Percentiles rank a stretch among this genome's conserved stretches.
These are phyloP conservation scores for Camptophora hylomeconis DNA, from an alignment of 2,329 filamentous ascomycete genomes.

Conservation along the genomic window DNA sequence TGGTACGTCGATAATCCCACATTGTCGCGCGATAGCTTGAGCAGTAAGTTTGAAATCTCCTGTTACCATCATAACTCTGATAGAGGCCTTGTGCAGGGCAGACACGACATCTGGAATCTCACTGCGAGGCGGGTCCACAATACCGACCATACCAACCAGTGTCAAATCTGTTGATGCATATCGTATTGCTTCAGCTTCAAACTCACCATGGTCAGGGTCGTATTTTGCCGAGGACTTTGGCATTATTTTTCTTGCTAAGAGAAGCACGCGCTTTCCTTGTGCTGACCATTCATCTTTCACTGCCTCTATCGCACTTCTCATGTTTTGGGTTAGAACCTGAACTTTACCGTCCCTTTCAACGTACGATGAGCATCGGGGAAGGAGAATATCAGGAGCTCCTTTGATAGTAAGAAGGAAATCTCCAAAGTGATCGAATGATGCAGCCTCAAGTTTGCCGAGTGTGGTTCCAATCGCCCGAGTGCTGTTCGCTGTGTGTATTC, in stretches of 20 bases:
- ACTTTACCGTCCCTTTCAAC: conserved; percentile 43
- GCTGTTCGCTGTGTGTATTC: conserved; percentile 36
- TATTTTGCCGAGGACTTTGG: conserved; percentile 27
- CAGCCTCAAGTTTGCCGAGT: conserved; percentile 20
- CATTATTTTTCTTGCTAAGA: conserved; percentile 50
- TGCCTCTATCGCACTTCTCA: conserved; percentile 36
- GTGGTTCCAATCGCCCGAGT: conserved; percentile 7
- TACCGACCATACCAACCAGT: conserved; percentile 44
- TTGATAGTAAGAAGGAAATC: conserved; percentile 53
- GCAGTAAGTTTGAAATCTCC: conserved; percentile 67
- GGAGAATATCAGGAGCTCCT: conserved; percentile 62
- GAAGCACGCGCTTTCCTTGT: conserved; percentile 53
- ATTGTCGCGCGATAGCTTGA: conserved; percentile 57
- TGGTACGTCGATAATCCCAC: conserved; percentile 50
- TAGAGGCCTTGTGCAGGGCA: conserved; percentile 56
- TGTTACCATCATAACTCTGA: conserved; percentile 72
- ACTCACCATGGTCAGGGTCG: conserved; percentile 34
- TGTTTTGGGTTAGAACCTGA: conserved; percentile 34
- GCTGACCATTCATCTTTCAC: conserved; percentile 58
- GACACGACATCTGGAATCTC: conserved; percentile 46
- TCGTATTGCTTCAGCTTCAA: conserved; percentile 45
- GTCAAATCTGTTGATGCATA: conserved; percentile 37
- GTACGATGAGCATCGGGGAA: conserved; percentile 48
- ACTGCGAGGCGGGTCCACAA: conserved; percentile 47
- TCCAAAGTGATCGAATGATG: conserved; percentile 22